phyloP scores from a whole-genome alignment of 202 grass and related monocot genomes.

The Cymbopogon flexuosus region DNA sequence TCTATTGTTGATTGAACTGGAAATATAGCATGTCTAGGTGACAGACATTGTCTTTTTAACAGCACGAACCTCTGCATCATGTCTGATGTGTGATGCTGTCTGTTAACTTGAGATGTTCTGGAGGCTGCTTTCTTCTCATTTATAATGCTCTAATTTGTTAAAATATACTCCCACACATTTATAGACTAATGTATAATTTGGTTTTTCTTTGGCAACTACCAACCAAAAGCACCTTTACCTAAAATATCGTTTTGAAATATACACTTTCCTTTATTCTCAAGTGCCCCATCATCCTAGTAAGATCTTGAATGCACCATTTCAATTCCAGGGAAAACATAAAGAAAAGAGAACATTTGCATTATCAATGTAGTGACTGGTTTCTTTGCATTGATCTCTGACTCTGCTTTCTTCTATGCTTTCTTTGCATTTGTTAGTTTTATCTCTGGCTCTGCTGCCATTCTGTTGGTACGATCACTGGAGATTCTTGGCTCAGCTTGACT shows the following conservation, averaged over 20 bases:
- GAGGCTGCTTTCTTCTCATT: no score
- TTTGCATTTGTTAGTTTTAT: not conserved
- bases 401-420: constrained; percentile 10
- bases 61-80: not conserved
- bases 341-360: not conserved
- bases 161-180: no score
- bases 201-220: not conserved
- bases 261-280: not conserved
- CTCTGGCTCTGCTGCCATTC: not conserved
- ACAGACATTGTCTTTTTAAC: not conserved
- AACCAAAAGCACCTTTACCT: not conserved
- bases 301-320: not conserved
- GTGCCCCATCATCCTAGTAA: not conserved
- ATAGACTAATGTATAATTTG: no score
- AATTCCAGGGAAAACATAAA: not conserved
- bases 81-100: not conserved
- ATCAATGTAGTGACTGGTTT: no score
- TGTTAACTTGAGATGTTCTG: no score
- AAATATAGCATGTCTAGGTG: not conserved
- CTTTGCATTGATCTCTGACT: no score
- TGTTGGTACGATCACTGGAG: not conserved
- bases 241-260: not conserved
- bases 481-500: not conserved
- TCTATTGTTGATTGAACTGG: not conserved
- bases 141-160: no score